These are phyloP conservation scores for Phalaenopsis hybrid DNA, from an alignment of 116 monocot genomes.

Conservation along the genomic window DNA sequence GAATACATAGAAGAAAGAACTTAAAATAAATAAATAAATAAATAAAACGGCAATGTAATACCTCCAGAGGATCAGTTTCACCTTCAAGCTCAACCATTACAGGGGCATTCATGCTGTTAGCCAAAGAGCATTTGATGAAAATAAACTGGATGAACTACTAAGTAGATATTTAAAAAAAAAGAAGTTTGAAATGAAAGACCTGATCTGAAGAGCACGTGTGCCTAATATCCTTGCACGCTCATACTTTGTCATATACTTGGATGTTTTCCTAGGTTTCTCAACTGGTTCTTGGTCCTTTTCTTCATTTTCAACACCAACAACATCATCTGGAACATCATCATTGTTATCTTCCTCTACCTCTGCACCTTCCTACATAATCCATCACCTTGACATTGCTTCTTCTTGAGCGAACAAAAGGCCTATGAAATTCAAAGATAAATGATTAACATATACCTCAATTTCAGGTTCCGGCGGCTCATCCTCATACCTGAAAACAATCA, in stretches of 20 bases:
- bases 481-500: constrained; percentile 51
- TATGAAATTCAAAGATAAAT: background rate
- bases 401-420: background rate
- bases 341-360: constrained; percentile 65
- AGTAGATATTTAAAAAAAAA: background rate
- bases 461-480: constrained; percentile 98
- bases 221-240: constrained; percentile 95
- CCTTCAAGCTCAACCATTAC: constrained; percentile 91
- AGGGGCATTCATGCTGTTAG: constrained; percentile 72
- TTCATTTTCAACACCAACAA: constrained; percentile 54
- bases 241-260: constrained; percentile 99
- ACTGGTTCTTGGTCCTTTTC: constrained; percentile 54
- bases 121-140: background rate
- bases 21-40: no score
- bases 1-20: no score
- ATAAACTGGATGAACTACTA: background rate
- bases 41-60: constrained; percentile 3
- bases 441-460: constrained; percentile 46
- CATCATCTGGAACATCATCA: constrained; percentile 62
- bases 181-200: constrained; percentile 28
- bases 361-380: constrained; percentile 60
- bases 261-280: constrained; percentile 64
- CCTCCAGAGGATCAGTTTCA: constrained; percentile 83
- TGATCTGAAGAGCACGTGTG: constrained; percentile 96
- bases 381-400: background rate